Percentiles rank a stretch among this genome's conserved stretches.
Evolutionary conservation across 495 filamentous ascomycete species (phyloP).

Genomic region (Hyaloscypha finlandica): DNA sequence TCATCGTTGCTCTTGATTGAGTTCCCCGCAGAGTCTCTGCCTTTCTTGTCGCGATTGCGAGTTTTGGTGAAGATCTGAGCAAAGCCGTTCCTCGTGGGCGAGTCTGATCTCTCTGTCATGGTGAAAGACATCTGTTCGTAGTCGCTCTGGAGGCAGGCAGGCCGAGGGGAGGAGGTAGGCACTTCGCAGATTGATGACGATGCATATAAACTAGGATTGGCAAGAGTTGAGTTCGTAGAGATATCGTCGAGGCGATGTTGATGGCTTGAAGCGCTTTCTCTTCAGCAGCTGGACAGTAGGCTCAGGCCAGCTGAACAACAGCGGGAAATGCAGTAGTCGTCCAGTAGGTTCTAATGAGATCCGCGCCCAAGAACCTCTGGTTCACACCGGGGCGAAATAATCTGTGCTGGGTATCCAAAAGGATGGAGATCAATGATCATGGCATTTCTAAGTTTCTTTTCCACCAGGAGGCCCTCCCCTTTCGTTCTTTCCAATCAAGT

Average conservation of each 20-base stretch:
- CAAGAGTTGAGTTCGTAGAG: neutral
- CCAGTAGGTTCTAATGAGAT: neutral
- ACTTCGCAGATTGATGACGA: neutral
- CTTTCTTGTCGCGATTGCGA: conserved; percentile 32
- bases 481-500: neutral
- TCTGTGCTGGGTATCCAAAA: neutral
- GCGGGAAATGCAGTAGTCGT: neutral
- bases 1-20: conserved; percentile 33
- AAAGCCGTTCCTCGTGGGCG: conserved; percentile 32
- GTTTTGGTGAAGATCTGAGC: conserved; percentile 38
- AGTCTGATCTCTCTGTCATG: conserved; percentile 26
- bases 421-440: neutral
- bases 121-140: conserved; percentile 10
- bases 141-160: neutral
- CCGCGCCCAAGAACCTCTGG: neutral
- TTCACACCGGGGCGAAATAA: neutral
- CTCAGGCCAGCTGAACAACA: neutral
- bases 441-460: neutral
- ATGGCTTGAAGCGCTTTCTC: neutral
- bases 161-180: neutral
- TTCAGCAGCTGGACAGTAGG: neutral
- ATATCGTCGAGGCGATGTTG: neutral
- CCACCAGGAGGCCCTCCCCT: neutral
- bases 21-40: conserved; percentile 33
- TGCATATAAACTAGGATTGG: neutral